Conservation (phyloP, 1,139 yeast species). For the Scheffersomyces illinoinensis region DNA sequence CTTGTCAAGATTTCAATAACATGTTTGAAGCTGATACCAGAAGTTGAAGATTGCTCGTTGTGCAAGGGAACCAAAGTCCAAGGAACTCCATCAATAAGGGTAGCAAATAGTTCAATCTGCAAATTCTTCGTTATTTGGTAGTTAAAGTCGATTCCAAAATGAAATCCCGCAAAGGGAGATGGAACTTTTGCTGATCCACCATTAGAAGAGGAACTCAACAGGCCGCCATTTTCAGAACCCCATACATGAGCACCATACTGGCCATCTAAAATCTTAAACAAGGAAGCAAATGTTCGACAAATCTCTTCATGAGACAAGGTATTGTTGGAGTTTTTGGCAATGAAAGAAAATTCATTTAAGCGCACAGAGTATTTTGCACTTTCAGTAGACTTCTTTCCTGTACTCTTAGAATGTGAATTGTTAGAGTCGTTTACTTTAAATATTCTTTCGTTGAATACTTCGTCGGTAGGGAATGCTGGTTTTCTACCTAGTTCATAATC, state of each 20-base stretch:
- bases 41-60: conserved; percentile 30
- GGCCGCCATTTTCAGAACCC: conserved; percentile 17
- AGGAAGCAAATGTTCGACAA: conserved; percentile 57
- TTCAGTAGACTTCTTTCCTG: not conserved
- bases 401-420: not conserved
- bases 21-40: conserved; percentile 56
- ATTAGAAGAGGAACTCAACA: conserved; percentile 3
- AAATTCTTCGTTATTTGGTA: conserved; percentile 34
- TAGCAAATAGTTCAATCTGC: conserved; percentile 65
- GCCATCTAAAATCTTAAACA: conserved; percentile 61
- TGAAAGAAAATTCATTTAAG: conserved; percentile 32
- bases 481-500: conserved; percentile 58
- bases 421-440: conserved; percentile 9
- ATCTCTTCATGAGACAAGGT: conserved; percentile 73
- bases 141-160: conserved; percentile 51
- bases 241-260: conserved; percentile 53
- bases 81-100: conserved; percentile 67
- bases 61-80: conserved; percentile 53
- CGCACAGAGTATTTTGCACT: conserved; percentile 5
- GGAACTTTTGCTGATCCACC: conserved; percentile 17
- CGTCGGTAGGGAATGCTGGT: conserved; percentile 78
- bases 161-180: conserved; percentile 45
- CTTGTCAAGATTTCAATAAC: conserved; percentile 74
- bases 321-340: conserved; percentile 46
- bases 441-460: conserved; percentile 34